Percentiles rank a stretch among this genome's conserved stretches.
phyloP scores from a whole-genome alignment of 2,329 filamentous ascomycete genomes.

The Hypoxylon sp. region DNA sequence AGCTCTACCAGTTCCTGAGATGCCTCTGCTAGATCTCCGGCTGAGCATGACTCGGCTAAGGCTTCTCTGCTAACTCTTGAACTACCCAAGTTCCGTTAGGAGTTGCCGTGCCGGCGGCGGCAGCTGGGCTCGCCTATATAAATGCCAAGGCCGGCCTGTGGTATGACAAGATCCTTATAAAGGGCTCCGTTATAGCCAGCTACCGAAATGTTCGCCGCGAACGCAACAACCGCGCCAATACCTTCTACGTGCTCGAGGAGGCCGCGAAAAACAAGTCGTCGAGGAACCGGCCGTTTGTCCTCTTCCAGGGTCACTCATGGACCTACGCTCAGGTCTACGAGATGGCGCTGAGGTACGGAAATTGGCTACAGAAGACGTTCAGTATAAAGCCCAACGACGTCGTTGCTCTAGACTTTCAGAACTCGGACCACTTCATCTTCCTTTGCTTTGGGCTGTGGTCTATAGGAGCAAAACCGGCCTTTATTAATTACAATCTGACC shows the following conservation, averaged over 20 bases:
- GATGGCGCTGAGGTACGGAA: conserved; percentile 72
- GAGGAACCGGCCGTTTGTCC: conserved; percentile 65
- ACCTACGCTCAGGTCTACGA: conserved; percentile 82
- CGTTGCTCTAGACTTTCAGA: conserved; percentile 82
- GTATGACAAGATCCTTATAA: conserved; percentile 71
- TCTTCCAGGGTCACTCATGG: conserved; percentile 73
- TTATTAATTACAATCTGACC: conserved; percentile 86
- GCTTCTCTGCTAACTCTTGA: conserved; percentile 3
- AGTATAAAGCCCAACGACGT: conserved; percentile 75
- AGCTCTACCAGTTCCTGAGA: conserved; percentile 7
- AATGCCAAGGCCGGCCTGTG: conserved; percentile 74
- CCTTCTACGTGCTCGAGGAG: conserved; percentile 79
- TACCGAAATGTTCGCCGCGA: conserved; percentile 57
- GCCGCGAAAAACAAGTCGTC: conserved; percentile 62
- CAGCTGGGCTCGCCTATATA: conserved; percentile 76
- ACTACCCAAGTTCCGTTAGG: conserved; percentile 61
- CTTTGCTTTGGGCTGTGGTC: conserved; percentile 81
- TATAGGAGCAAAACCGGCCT: conserved; percentile 82
- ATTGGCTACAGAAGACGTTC: conserved; percentile 73
- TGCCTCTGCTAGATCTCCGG: not conserved
- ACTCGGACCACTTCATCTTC: conserved; percentile 80
- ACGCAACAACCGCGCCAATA: conserved; percentile 67
- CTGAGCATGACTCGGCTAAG: not conserved
- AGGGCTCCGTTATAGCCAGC: conserved; percentile 57
- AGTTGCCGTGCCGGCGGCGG: conserved; percentile 66